A percentile compares a stretch with the other conserved stretches of the same genome.
phyloP scores from a whole-genome alignment of 148 eudicot genomes.

The Heliosperma pusillum region DNA sequence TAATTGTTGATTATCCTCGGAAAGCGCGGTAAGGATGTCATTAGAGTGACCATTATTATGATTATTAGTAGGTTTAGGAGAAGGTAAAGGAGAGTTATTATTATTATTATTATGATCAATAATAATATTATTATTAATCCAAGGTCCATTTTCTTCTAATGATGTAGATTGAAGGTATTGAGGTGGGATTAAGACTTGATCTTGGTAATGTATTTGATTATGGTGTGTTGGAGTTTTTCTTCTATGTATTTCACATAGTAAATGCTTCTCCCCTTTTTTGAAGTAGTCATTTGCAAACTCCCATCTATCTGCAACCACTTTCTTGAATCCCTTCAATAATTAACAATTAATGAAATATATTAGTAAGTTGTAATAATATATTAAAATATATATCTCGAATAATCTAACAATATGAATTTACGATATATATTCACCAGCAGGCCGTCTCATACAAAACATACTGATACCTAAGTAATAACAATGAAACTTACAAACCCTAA shows the following conservation, averaged over 20 bases:
- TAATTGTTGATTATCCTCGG: constrained; percentile 42
- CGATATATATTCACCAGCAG: not conserved
- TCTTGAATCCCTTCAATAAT: constrained; percentile 44
- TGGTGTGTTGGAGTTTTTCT: constrained; percentile 44
- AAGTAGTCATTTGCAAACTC: constrained; percentile 59
- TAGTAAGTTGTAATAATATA: too few relatives aligned
- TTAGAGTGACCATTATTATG: constrained; percentile 13
- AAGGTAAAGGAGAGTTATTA: constrained; percentile 4
- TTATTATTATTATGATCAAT: too few relatives aligned
- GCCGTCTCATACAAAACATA: not conserved
- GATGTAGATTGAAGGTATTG: constrained; percentile 31
- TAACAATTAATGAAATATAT: not conserved
- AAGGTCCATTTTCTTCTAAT: constrained; percentile 20
- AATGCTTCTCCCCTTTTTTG: constrained; percentile 44
- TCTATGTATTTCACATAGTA: constrained; percentile 48
- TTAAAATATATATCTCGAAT: too few relatives aligned
- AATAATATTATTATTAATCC: constrained; percentile 33
- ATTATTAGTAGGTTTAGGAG: not conserved
- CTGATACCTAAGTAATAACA: not conserved
- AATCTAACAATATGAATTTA: too few relatives aligned
- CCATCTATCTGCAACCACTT: constrained; percentile 63
- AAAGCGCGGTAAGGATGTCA: constrained; percentile 34
- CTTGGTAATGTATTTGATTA: constrained; percentile 36
- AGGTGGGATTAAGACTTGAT: constrained; percentile 34
- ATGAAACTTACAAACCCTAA: not conserved